These are phyloP conservation scores for Schwanniomyces vanrijiae DNA, from an alignment of 805 yeast genomes.

Conservation along the genomic window DNA sequence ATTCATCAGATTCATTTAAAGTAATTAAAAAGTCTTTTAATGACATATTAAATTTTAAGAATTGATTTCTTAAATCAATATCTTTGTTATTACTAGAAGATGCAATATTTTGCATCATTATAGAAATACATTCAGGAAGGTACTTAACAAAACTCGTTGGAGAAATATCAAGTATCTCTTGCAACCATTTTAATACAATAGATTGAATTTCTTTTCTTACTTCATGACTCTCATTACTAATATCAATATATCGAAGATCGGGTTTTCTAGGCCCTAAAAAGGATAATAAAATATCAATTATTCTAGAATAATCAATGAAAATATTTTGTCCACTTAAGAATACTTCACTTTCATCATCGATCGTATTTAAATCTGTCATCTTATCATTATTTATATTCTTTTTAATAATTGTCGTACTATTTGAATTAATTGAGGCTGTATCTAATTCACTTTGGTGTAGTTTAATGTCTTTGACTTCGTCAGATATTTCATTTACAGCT, in stretches of 20 bases:
- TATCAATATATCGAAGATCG: slow-evolving; percentile 20
- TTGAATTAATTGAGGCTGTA: slow-evolving; percentile 24
- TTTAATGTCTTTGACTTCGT: slow-evolving; percentile 2
- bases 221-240: slow-evolving; percentile 37
- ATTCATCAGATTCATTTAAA: slow-evolving; percentile 26
- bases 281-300: slow-evolving; percentile 78
- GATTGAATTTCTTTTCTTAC: slow-evolving; percentile 62
- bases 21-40: slow-evolving; percentile 32
- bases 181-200: slow-evolving; percentile 81
- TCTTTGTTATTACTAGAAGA: slow-evolving; percentile 36
- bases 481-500: background rate
- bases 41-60: slow-evolving; percentile 33
- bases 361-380: background rate
- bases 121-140: slow-evolving; percentile 72
- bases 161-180: slow-evolving; percentile 66
- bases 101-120: slow-evolving; percentile 50
- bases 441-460: slow-evolving; percentile 7
- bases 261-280: slow-evolving; percentile 61
- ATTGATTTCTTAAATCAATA: slow-evolving; percentile 35
- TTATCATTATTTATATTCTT: slow-evolving; percentile 8
- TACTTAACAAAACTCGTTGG: slow-evolving; percentile 74
- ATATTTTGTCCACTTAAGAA: slow-evolving; percentile 65
- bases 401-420: slow-evolving; percentile 23
- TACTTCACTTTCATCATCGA: slow-evolving; percentile 20
- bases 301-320: slow-evolving; percentile 72